These are phyloP conservation scores for Posidonia oceanica DNA, from an alignment of 116 monocot species.

Conservation along the genomic window DNA sequence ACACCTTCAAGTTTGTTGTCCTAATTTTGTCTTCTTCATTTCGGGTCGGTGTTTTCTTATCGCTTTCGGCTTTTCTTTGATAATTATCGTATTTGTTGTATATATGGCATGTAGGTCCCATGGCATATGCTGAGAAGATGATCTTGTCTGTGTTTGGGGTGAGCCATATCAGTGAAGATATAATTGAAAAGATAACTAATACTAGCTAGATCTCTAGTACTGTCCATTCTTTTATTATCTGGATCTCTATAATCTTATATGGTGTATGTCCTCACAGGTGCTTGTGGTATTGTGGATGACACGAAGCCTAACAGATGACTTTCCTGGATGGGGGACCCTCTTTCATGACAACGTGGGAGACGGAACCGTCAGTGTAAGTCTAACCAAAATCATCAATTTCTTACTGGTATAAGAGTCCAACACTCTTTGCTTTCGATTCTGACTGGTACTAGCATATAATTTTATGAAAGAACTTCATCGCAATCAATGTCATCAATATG, in stretches of 20 bases:
- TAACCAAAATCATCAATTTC: no score
- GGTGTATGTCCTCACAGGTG: constrained; percentile 18
- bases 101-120: constrained; percentile 42
- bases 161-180: constrained; percentile 4
- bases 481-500: no score
- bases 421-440: no score
- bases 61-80: not conserved
- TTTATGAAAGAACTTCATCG: no score
- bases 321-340: constrained; percentile 84
- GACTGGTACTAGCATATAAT: no score
- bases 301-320: constrained; percentile 57
- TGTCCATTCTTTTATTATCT: not conserved
- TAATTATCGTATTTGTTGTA: not conserved
- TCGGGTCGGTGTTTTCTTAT: no score
- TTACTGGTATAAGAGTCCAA: no score
- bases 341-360: constrained; percentile 69
- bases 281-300: constrained; percentile 91
- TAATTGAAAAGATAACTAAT: no score
- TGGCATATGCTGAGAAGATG: constrained; percentile 96
- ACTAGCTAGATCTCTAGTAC: no score
- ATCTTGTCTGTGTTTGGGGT: constrained; percentile 69
- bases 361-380: constrained; percentile 87
- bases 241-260: not conserved
- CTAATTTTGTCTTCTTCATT: no score
- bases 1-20: no score